Base-by-base conservation (phyloP, 2,329 filamentous ascomycete species). In the Fusarium protoensiforme region DNA sequence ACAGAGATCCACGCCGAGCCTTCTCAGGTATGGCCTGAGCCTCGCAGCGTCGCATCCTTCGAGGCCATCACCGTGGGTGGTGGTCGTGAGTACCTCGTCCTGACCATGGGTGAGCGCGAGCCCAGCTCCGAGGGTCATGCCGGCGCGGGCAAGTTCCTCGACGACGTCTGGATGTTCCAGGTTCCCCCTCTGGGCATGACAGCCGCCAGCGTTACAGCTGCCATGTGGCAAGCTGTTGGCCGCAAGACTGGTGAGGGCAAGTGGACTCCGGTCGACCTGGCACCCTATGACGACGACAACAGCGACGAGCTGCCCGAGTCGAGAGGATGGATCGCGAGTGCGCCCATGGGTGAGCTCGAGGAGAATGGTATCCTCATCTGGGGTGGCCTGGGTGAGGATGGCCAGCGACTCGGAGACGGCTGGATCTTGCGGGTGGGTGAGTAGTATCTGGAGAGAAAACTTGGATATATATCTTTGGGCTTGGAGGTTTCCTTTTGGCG, bases 121-220 rank as follows among this genome's bases (percentile, higher is more conserved):
- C 85, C 89, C 4, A 87, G 85, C 72, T 76, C 80, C 14, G 79
- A 84, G 2, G 88, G 87, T 31, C 85, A 89, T 74, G 84, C 83
- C 20, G 86, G 81, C 18, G 86, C 87, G 2, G 89, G 87, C 27
- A 85, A 84, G 66, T 91, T 90, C 79, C 87, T 85, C 81, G 81
- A 84, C 70, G 90, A 92, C 77, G 86, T 91, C 20, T 93, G 91
- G 91, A 85, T 87, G 18, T 92, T 91, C 81, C 88, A 91, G 80
- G 85, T 91, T 20, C 89, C 88, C 11, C 85, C 88, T 11, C 79
- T 85, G 54, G 85, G 87, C 65, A 86, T 87, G 84, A 88, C 87
- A 16, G 82, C 86, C 1, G 89, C 89, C 2, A 88, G 87, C 75
- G 80, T 91, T 68, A 86, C 87, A 33, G 84, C 90, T 66, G 87